phyloP scores from a whole-genome alignment of 1,284 basidiomycete genomes.

The Spongiforma sp. region DNA sequence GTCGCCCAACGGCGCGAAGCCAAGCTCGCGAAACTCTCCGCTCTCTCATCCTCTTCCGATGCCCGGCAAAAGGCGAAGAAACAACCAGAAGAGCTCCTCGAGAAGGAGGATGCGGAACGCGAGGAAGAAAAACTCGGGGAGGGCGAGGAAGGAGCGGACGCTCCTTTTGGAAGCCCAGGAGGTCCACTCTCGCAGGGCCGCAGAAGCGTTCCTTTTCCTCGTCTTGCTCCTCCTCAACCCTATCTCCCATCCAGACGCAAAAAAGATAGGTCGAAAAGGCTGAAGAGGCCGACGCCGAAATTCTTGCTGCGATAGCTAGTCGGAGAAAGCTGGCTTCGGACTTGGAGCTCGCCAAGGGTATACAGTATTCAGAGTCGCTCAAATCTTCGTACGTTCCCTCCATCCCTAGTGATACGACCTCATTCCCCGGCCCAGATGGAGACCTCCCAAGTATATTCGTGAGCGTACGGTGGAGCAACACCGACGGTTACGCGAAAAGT shows the following conservation, averaged over 20 bases:
- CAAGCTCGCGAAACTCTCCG: constrained; percentile 77
- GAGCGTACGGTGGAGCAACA: no score
- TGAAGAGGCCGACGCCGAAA: no score
- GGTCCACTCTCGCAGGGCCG: constrained; percentile 82
- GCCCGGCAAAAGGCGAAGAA: constrained; percentile 55
- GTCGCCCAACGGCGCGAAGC: constrained; percentile 86
- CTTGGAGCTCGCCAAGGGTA: constrained; percentile 92
- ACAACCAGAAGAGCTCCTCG: constrained; percentile 64
- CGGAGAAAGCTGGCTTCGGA: constrained; percentile 92
- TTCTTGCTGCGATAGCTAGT: constrained; percentile 91
- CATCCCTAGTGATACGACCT: no score
- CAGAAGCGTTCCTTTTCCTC: constrained; percentile 38
- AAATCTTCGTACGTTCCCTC: no score
- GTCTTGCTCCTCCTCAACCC: constrained; percentile 10
- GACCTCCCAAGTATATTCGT: constrained; percentile 87
- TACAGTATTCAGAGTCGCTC: constrained; percentile 88
- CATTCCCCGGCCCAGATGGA: constrained; percentile 71
- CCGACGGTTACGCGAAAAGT: no score
- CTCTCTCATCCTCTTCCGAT: constrained; percentile 60
- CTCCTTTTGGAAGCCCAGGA: constrained; percentile 92
- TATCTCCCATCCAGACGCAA: constrained; percentile 82
- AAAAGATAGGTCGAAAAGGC: no score
- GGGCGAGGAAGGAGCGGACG: constrained; percentile 81
- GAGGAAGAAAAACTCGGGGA: no score
- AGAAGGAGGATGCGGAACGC: constrained; percentile 72